These are phyloP conservation scores for Mycena polygramma DNA, from an alignment of 768 basidiomycete genomes.

Conservation along the genomic window DNA sequence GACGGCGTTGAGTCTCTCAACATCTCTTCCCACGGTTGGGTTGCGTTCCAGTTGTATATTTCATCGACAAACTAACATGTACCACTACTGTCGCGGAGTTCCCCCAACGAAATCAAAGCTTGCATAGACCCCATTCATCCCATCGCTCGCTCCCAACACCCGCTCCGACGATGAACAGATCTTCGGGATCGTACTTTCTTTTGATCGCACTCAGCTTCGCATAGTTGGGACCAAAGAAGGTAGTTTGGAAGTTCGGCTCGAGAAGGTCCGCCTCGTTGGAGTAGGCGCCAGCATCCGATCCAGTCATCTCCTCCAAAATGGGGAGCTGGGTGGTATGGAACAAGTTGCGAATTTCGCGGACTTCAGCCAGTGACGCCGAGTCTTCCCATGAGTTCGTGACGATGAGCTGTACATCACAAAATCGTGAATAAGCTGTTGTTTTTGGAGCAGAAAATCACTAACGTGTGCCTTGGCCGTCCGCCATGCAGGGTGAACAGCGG, in stretches of 20 bases:
- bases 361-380: slow-evolving; percentile 30
- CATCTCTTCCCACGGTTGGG: too few relatives aligned
- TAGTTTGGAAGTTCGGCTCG: slow-evolving; percentile 48
- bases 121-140: slow-evolving; percentile 45
- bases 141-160: slow-evolving; percentile 68
- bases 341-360: slow-evolving; percentile 35
- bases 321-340: slow-evolving; percentile 44
- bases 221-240: slow-evolving; percentile 53
- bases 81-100: too few relatives aligned
- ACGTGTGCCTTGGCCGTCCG: slow-evolving; percentile 54
- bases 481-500: slow-evolving; percentile 50
- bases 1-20: too few relatives aligned
- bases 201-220: slow-evolving; percentile 49
- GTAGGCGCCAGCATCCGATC: slow-evolving; percentile 30
- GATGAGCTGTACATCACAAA: slow-evolving; percentile 25
- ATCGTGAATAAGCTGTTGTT: neutral
- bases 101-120: neutral
- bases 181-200: slow-evolving; percentile 57
- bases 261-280: slow-evolving; percentile 51
- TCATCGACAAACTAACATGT: too few relatives aligned
- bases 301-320: slow-evolving; percentile 44
- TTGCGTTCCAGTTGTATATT: too few relatives aligned
- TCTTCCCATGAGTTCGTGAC: slow-evolving; percentile 38
- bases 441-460: slow-evolving; percentile 17
- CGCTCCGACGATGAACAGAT: slow-evolving; percentile 58